Base-by-base conservation (phyloP, 148 eudicot species). In the Rhododendron simsii region DNA sequence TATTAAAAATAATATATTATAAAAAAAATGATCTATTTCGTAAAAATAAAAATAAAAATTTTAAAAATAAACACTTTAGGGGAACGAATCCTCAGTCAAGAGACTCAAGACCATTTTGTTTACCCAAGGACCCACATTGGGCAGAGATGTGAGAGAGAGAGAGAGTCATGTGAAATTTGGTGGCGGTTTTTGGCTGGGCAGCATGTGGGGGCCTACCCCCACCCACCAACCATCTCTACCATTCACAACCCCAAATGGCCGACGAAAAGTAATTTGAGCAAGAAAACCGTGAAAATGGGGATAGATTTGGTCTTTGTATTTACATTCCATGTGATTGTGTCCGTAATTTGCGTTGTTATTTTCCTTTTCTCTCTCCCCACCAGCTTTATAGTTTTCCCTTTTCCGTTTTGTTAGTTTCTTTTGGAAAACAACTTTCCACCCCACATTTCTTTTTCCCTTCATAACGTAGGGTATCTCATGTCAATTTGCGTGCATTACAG, bases 271-370 rank as follows among this genome's bases (percentile, higher is more conserved):
- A 39, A 41, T 39, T 44, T 45, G 50, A 14, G 41, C 82, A 28
- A 26, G 41, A 51, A 51, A 15, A 80, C 82, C 82, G 82, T 51
- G 82, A 51, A 48, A 51, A 5, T 35, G 81, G 81, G 81, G 33
- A 13, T 50, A 11, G 20, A 5, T 41, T 5, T 41, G 11, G 18
- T 71, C 76, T 13, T 16, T 4, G 50, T 47, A 47, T 47, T 47
- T 9, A 71, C 7, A 71, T 71, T 71, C 76, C 76, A 4, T 55
- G 37, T 51, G 82, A 80, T 51, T 50, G 41, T 35, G 39, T 28
- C 82, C 82, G 82, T 50, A 51, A 80, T 80, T 80, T 80, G 21
- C 82, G 51, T n/a, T 45, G 7, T 55, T n/a, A 21, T 4, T 20
- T 28, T 45, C 21, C 11, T 45, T 41, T 23, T 48, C 18, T 81